Conservation (phyloP, 768 basidiomycete genomes). For the Russula emetica region DNA sequence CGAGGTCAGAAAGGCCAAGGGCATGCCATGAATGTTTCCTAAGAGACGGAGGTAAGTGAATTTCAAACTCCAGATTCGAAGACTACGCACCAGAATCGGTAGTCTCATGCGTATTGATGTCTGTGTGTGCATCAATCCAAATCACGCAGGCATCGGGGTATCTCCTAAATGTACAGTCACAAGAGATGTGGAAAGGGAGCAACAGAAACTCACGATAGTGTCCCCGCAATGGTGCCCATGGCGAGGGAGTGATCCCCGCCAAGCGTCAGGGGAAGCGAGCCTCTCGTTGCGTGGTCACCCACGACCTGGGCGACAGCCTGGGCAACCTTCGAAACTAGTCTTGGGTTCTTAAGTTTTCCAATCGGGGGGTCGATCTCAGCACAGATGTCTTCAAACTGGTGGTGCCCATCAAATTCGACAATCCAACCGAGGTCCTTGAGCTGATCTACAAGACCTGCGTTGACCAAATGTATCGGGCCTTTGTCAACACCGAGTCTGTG, state of each 20-base stretch:
- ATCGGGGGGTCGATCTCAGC: conserved; percentile 69
- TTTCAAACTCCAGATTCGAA: not conserved
- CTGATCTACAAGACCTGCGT: conserved; percentile 79
- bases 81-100: conserved; percentile 60
- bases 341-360: conserved; percentile 86
- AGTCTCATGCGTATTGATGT: conserved; percentile 86
- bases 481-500: conserved; percentile 76
- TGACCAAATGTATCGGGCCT: conserved; percentile 83
- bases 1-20: conserved; percentile 84
- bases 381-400: conserved; percentile 77
- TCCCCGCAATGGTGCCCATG: conserved; percentile 93
- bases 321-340: conserved; percentile 78
- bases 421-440: conserved; percentile 79
- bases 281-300: conserved; percentile 67
- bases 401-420: conserved; percentile 86
- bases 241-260: conserved; percentile 97
- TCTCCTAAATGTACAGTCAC: conserved; percentile 40
- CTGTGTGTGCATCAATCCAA: conserved; percentile 97
- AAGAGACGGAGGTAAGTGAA: conserved; percentile 1
- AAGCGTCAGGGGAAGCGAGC: conserved; percentile 81
- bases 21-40: conserved; percentile 99
- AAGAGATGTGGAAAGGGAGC: conserved; percentile 12
- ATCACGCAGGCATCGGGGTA: conserved; percentile 82
- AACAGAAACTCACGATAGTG: conserved; percentile 53
- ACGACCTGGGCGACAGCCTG: conserved; percentile 75